Percentiles rank a stretch among this genome's conserved stretches.
phyloP scores from a whole-genome alignment of 495 filamentous ascomycete species.

The Viridothelium virens region DNA sequence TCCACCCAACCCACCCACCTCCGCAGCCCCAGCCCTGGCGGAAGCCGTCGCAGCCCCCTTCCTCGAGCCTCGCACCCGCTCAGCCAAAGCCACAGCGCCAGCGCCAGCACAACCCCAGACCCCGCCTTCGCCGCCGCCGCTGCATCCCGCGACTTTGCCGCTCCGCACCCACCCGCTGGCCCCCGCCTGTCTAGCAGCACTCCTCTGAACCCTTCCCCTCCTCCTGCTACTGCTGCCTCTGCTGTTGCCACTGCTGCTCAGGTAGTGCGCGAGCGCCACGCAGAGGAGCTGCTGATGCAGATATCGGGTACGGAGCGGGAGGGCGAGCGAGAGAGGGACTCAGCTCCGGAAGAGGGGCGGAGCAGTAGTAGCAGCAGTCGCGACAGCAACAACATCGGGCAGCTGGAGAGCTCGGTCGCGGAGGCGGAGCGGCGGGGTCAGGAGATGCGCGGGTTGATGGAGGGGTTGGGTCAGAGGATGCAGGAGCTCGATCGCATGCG shows the following conservation, averaged over 20 bases:
- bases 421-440: not conserved
- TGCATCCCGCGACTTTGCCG: not conserved
- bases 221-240: too few species aligned
- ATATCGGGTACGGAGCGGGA: not conserved
- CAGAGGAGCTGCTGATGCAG: too few species aligned
- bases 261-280: too few species aligned
- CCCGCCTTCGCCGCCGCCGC: not conserved
- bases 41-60: not conserved
- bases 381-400: not conserved
- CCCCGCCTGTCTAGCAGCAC: too few species aligned
- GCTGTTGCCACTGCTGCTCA: too few species aligned
- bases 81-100: constrained; percentile 7
- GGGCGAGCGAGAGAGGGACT: not conserved
- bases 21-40: constrained; percentile 3
- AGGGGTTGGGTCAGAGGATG: not conserved
- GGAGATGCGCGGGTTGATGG: constrained; percentile 7
- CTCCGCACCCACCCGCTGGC: not conserved
- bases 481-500: constrained; percentile 57
- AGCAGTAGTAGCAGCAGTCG: too few species aligned
- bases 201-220: too few species aligned
- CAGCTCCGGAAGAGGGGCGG: too few species aligned
- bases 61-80: not conserved
- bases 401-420: constrained; percentile 1
- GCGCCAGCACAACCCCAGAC: not conserved
- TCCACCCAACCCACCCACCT: not conserved